Percentiles rank a stretch among this genome's conserved stretches.
phyloP scores from a whole-genome alignment of 2,329 filamentous ascomycete genomes.

The Ophiognomonia clavigignenti-juglandacearum region DNA sequence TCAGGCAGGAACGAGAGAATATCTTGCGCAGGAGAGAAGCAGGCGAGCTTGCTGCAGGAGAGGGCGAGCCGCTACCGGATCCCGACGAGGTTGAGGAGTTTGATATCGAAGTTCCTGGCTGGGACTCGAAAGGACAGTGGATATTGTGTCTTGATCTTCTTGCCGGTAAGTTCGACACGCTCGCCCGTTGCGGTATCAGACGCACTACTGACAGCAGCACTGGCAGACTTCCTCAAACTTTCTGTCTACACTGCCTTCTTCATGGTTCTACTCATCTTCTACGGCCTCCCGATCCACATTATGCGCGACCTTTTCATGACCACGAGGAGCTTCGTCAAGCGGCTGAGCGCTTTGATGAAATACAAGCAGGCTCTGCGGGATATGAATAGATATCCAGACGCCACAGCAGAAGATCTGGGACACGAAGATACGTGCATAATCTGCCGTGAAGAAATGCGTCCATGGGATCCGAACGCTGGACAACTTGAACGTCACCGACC shows the following conservation, averaged over 20 bases:
- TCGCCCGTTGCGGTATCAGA: neutral
- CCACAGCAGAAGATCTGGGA: slow-evolving; percentile 76
- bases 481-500: slow-evolving; percentile 79
- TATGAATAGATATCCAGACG: slow-evolving; percentile 93
- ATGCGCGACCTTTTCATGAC: slow-evolving; percentile 94
- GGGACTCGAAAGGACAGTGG: slow-evolving; percentile 94
- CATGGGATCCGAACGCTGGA: slow-evolving; percentile 64
- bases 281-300: slow-evolving; percentile 93
- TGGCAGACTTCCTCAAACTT: slow-evolving; percentile 80
- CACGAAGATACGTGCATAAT: slow-evolving; percentile 96
- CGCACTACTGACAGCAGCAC: neutral
- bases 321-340: slow-evolving; percentile 82
- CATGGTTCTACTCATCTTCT: slow-evolving; percentile 86
- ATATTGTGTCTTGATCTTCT: slow-evolving; percentile 82
- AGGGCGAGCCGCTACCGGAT: slow-evolving; percentile 45
- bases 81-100: slow-evolving; percentile 80
- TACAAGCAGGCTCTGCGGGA: slow-evolving; percentile 89
- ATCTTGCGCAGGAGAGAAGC: slow-evolving; percentile 45
- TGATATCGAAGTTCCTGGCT: slow-evolving; percentile 91
- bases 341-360: slow-evolving; percentile 80
- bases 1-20: slow-evolving; percentile 53
- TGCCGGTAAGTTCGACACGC: slow-evolving; percentile 57
- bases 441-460: slow-evolving; percentile 90
- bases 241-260: slow-evolving; percentile 90
- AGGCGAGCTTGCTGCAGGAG: slow-evolving; percentile 41